Percentiles rank a stretch among this genome's conserved stretches.
phyloP scores from a whole-genome alignment of 805 yeast genomes.

The Kluyveromyces nonfermentans region DNA sequence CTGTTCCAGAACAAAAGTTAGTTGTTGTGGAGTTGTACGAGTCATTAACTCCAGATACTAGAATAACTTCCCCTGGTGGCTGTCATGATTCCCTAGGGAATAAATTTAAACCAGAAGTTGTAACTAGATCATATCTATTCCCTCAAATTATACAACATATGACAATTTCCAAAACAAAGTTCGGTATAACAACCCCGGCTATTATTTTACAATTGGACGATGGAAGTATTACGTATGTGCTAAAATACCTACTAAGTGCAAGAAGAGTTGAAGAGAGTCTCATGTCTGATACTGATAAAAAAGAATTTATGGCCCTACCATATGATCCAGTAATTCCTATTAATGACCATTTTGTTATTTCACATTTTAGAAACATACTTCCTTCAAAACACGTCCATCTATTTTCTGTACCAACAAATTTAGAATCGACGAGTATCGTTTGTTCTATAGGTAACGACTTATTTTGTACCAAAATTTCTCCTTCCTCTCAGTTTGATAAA shows the following conservation, averaged over 20 bases:
- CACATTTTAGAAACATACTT: slow-evolving; percentile 41
- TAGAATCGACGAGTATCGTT: slow-evolving; percentile 75
- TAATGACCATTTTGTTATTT: slow-evolving; percentile 39
- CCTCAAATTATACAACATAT: slow-evolving; percentile 51
- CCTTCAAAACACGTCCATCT: slow-evolving; percentile 26
- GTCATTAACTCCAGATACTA: slow-evolving; percentile 43
- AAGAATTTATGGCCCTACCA: slow-evolving; percentile 49
- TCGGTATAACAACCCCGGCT: slow-evolving; percentile 61
- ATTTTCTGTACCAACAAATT: slow-evolving; percentile 46
- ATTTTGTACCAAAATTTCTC: slow-evolving; percentile 69
- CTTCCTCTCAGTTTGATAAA: slow-evolving; percentile 77
- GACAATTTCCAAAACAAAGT: slow-evolving; percentile 46
- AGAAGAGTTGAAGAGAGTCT: slow-evolving; percentile 53
- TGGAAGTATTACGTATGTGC: slow-evolving; percentile 61
- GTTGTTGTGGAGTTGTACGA: slow-evolving; percentile 75
- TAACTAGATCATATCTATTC: slow-evolving; percentile 47
- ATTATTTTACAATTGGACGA: slow-evolving; percentile 47
- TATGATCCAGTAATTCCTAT: slow-evolving; percentile 55
- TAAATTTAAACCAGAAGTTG: slow-evolving; percentile 38
- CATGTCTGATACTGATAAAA: slow-evolving; percentile 42
- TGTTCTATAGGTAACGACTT: slow-evolving; percentile 60
- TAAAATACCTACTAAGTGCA: slow-evolving; percentile 59
- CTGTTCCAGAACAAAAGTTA: slow-evolving; percentile 46
- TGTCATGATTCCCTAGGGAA: slow-evolving; percentile 30
- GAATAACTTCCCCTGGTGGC: slow-evolving; percentile 20